These are phyloP conservation scores for Pseudocercospora cruenta DNA, from an alignment of 2,329 filamentous ascomycete species.

Conservation along the genomic window DNA sequence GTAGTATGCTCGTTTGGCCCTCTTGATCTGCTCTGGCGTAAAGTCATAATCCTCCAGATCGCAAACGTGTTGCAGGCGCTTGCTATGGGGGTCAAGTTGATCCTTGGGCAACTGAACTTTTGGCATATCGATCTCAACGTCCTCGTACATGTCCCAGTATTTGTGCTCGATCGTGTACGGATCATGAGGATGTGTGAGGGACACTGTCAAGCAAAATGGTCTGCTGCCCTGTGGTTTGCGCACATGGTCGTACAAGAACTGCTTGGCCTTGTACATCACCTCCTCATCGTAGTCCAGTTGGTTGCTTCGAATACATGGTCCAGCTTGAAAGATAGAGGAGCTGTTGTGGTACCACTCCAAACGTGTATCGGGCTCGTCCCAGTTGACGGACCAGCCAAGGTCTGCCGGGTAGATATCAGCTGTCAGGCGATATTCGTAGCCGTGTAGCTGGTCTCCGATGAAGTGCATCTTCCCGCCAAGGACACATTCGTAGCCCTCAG, in stretches of 20 bases:
- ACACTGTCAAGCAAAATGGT: slow-evolving; percentile 88
- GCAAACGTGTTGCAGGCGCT: slow-evolving; percentile 82
- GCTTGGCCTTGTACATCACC: slow-evolving; percentile 87
- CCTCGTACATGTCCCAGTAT: slow-evolving; percentile 91
- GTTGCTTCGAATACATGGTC: slow-evolving; percentile 86
- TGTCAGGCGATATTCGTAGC: slow-evolving; percentile 90
- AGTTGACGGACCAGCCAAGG: slow-evolving; percentile 93
- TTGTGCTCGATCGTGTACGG: slow-evolving; percentile 92
- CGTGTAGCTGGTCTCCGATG: slow-evolving; percentile 90
- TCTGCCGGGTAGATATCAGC: slow-evolving; percentile 94
- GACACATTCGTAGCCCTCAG: slow-evolving; percentile 84
- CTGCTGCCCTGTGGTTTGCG: slow-evolving; percentile 73
- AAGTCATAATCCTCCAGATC: slow-evolving; percentile 85
- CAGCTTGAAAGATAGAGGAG: slow-evolving; percentile 88
- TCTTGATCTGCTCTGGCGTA: slow-evolving; percentile 81
- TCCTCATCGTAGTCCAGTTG: slow-evolving; percentile 96
- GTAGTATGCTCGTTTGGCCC: slow-evolving; percentile 86
- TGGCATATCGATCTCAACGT: slow-evolving; percentile 82
- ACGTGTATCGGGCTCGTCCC: slow-evolving; percentile 82
- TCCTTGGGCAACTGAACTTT: slow-evolving; percentile 77
- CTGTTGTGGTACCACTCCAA: slow-evolving; percentile 97
- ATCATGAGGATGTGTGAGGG: slow-evolving; percentile 91
- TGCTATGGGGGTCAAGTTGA: slow-evolving; percentile 82
- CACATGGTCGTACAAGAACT: slow-evolving; percentile 89
- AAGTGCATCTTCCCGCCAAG: slow-evolving; percentile 98